Conservation (phyloP, 345 rosid species). For the Erysimum cheiranthoides region DNA sequence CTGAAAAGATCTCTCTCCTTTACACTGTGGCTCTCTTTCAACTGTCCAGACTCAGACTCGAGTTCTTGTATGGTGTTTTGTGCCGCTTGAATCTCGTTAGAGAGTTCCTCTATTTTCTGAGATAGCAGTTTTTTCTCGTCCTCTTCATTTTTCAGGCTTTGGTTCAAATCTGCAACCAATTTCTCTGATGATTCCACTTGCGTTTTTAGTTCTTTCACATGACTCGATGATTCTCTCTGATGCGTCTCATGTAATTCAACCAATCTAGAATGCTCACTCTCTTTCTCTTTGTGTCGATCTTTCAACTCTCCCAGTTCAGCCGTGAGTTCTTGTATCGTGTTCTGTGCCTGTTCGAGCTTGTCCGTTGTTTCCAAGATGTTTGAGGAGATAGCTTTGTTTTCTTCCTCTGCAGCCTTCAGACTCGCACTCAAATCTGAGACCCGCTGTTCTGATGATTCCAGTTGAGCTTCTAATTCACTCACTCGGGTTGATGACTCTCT, state of each 20-base stretch:
- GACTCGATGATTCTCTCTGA: constrained; percentile 53
- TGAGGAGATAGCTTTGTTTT: constrained; percentile 56
- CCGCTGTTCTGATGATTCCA: constrained; percentile 58
- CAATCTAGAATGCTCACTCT: constrained; percentile 57
- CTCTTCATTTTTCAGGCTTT: constrained; percentile 47
- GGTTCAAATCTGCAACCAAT: constrained; percentile 57
- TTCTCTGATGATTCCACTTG: constrained; percentile 63
- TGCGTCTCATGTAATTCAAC: constrained; percentile 55
- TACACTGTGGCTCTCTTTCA: constrained; percentile 53
- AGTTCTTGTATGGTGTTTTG: constrained; percentile 50
- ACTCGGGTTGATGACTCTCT: constrained; percentile 53
- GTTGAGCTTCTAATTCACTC: constrained; percentile 40
- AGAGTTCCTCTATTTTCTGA: constrained; percentile 52
- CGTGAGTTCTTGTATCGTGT: constrained; percentile 46
- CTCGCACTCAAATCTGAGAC: constrained; percentile 52
- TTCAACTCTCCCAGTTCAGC: constrained; percentile 52
- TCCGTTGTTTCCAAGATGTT: constrained; percentile 52
- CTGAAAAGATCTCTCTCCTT: constrained; percentile 64
- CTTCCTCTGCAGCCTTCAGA: constrained; percentile 53
- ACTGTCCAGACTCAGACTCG: constrained; percentile 50
- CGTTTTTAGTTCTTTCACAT: constrained; percentile 35
- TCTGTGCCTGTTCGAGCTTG: constrained; percentile 58
- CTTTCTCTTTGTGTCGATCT: constrained; percentile 67
- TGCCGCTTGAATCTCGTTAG: constrained; percentile 58
- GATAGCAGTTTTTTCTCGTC: constrained; percentile 65